Conservation (phyloP, 345 rosid species). For the Syzygium aromaticum region DNA sequence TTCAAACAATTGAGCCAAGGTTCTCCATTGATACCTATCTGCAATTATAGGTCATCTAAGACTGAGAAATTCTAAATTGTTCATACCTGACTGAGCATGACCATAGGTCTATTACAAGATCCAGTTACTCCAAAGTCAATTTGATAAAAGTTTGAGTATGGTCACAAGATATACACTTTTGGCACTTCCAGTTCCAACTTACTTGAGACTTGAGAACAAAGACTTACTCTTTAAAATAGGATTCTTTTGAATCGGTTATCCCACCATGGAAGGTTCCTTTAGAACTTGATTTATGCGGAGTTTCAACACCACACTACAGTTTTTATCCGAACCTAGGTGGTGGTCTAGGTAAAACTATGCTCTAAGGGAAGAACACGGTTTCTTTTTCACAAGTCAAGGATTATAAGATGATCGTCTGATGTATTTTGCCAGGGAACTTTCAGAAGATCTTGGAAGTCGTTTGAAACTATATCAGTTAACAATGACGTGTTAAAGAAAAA, state of each 20-base stretch:
- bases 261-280: not conserved
- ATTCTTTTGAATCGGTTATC: not conserved
- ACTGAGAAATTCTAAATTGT: not conserved
- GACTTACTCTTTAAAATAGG: not conserved
- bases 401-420: not conserved
- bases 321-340: not conserved
- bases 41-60: not conserved
- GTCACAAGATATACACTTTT: not conserved
- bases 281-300: not conserved
- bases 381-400: not conserved
- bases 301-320: not conserved
- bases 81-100: not conserved
- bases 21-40: not conserved
- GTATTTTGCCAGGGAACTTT: not conserved
- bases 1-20: not conserved
- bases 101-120: not conserved
- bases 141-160: not conserved
- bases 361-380: not conserved
- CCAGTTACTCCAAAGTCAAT: not conserved
- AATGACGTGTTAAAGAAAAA: not conserved
- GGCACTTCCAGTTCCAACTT: not conserved
- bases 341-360: not conserved
- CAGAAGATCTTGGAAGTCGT: not conserved
- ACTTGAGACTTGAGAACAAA: not conserved
- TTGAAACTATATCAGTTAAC: not conserved